A percentile compares a stretch with the other conserved stretches of the same genome.
phyloP scores from a whole-genome alignment of 805 yeast species.

The Myxozyma mucilagina region DNA sequence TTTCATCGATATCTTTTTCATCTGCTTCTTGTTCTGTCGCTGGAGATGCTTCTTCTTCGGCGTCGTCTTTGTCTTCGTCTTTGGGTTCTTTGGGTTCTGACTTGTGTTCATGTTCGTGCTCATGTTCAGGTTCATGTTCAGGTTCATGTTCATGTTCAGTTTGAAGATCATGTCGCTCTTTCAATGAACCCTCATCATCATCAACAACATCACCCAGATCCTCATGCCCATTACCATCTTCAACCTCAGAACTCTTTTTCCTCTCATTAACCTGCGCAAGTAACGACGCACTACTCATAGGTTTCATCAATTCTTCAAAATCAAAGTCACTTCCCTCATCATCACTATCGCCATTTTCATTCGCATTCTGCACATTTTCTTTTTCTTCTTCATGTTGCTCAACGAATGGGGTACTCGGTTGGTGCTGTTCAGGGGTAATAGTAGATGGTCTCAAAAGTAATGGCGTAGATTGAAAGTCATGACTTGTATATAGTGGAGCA shows the following conservation, averaged over 20 bases:
- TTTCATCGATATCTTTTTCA: slow-evolving; percentile 44
- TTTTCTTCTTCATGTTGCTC: not conserved
- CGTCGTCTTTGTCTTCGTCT: not conserved
- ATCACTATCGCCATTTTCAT: not conserved
- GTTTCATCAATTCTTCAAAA: slow-evolving; percentile 13
- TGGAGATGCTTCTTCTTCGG: slow-evolving; percentile 14
- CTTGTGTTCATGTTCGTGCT: not conserved
- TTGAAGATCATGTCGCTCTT: too few species aligned
- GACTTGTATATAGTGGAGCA: not conserved
- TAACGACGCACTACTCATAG: slow-evolving; percentile 10
- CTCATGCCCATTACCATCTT: slow-evolving; percentile 12
- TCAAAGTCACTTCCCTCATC: slow-evolving; percentile 17
- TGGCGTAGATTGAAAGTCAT: not conserved
- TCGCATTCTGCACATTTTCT: not conserved
- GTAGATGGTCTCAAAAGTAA: not conserved
- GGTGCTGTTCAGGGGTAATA: not conserved
- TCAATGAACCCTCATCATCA: not conserved
- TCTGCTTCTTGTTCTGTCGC: slow-evolving; percentile 39
- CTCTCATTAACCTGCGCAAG: not conserved
- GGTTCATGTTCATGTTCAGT: not conserved
- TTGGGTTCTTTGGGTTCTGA: not conserved
- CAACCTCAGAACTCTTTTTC: not conserved
- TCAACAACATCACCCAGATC: slow-evolving; percentile 1
- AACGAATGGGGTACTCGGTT: not conserved
- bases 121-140: not conserved